These are phyloP conservation scores for Tephrocybe rancida DNA, from an alignment of 768 basidiomycete species.

Conservation along the genomic window DNA sequence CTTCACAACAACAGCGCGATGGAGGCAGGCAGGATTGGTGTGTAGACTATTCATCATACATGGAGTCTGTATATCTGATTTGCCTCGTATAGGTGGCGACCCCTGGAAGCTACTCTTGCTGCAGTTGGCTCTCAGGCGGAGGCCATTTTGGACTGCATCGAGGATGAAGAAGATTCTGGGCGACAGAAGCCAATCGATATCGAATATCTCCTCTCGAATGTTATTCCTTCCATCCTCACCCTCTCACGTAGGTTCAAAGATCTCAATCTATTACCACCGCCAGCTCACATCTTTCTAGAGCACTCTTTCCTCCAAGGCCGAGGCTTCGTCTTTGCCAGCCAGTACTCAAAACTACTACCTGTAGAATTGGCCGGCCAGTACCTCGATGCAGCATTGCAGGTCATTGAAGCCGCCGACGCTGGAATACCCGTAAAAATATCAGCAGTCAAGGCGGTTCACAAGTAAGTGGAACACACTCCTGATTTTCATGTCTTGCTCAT, in stretches of 20 bases:
- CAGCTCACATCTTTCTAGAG: conserved; percentile 44
- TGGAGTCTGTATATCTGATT: conserved; percentile 4
- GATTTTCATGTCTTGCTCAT: conserved; percentile 1
- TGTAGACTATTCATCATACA: conserved; percentile 14
- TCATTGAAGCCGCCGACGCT: conserved; percentile 72
- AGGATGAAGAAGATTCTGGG: conserved; percentile 72
- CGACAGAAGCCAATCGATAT: conserved; percentile 74
- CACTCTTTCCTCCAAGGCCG: conserved; percentile 93
- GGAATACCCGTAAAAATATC: conserved; percentile 91
- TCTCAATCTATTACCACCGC: neutral
- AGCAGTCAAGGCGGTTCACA: conserved; percentile 90
- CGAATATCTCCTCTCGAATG: conserved; percentile 69
- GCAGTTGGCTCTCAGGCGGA: conserved; percentile 82
- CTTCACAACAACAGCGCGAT: conserved; percentile 58
- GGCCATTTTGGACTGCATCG: conserved; percentile 71
- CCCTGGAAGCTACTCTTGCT: conserved; percentile 83
- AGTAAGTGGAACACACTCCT: conserved; percentile 53
- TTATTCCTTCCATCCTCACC: conserved; percentile 76
- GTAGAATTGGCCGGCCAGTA: conserved; percentile 79
- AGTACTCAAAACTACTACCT: conserved; percentile 78
- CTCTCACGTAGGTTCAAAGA: conserved; percentile 60
- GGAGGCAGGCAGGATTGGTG: conserved; percentile 67
- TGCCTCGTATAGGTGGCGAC: conserved; percentile 74
- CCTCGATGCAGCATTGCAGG: conserved; percentile 83
- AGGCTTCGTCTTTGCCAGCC: conserved; percentile 92